Conservation (phyloP, 2,329 filamentous ascomycete species). For the Aschersonia sp. region DNA sequence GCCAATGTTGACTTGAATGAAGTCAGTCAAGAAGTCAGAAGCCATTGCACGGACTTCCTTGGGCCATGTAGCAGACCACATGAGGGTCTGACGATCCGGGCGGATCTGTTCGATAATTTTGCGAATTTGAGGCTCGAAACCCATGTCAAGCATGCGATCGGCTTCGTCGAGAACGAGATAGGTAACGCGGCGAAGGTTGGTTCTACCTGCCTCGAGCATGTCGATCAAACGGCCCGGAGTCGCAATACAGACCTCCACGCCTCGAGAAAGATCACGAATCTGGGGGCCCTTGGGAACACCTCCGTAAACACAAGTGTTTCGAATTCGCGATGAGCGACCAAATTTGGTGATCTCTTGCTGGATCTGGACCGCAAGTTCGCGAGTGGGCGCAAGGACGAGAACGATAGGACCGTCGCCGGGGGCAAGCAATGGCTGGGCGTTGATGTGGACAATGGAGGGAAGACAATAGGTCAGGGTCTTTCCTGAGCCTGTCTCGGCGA, state of each 20-base stretch:
- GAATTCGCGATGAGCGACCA: conserved; percentile 91
- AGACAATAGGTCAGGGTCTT: conserved; percentile 98
- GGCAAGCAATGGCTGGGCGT: conserved; percentile 90
- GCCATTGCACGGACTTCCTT: conserved; percentile 94
- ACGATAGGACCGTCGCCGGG: conserved; percentile 95
- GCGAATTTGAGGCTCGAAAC: conserved; percentile 98
- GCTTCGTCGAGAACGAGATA: conserved; percentile 98
- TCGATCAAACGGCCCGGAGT: conserved; percentile 96
- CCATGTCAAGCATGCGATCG: conserved; percentile 99
- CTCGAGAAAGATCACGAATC: conserved; percentile 85
- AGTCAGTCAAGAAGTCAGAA: conserved; percentile 81
- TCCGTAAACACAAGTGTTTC: conserved; percentile 98
- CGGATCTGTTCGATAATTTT: conserved; percentile 98
- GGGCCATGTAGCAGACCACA: conserved; percentile 99
- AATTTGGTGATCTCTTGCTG: conserved; percentile 98
- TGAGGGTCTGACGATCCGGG: conserved; percentile 95
- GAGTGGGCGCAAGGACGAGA: conserved; percentile 86
- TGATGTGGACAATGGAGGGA: conserved; percentile 97
- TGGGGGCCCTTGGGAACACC: conserved; percentile 97
- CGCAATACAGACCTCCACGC: conserved; percentile 97
- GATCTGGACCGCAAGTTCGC: conserved; percentile 96
- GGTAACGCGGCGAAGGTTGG: conserved; percentile 92
- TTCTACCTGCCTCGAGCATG: conserved; percentile 96
- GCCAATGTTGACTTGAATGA: conserved; percentile 97
- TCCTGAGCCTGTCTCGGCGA: conserved; percentile 97